Evolutionary conservation across 23 red algal genomes (phyloP), one percentile per base, ranked within the genome.

Genomic region (Chondrus crispus): DNA sequence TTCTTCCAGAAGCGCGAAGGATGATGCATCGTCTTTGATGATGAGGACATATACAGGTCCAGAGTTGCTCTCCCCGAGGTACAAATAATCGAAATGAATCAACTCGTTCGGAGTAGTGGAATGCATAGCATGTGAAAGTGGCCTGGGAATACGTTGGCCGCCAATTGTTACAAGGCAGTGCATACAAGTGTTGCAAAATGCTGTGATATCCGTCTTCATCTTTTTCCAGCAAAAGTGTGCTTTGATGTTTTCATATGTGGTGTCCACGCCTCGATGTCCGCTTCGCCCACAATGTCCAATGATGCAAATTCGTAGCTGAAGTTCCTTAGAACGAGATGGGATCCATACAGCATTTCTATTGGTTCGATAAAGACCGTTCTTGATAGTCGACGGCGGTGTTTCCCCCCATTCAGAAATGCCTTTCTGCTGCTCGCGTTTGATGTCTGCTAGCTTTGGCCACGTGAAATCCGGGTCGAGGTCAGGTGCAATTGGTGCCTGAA

Each of bases 31-130:
- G 40, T 83, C 78, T 38, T 68, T 83, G 52, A 86, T 73, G 19
- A 70, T 86, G 19, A 53, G 29, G 10, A 62, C 2, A 29, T 83
- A 83, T 13, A 26, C 32, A n/a, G 40, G 14, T 6, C 1, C 1
- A 0, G 28, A 39, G 12, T 1, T 20, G 52, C 48, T 58, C 29
- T 54, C 30, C 52, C 50, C 51, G 45, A 2, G 55, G 33, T 18
- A 54, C 10, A 83, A 33, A 22, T 60, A 83, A 62, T 83, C 78
- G 40, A 62, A 37, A 1, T 83, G 78, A 83, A 83, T 62, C 12
- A 83, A 52, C 46, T 83, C 78, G 46, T 83, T 83, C 32, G 46
- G 78, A 19, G n/a, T 11, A 0, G 40, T 52, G 24, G 48, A 41
- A 60, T 83, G 78, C 30, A 83, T 8, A 13, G 78, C 78, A 32